Evolutionary conservation across 1,139 yeast genomes (phyloP).

Genomic region (Pichia sp.): DNA sequence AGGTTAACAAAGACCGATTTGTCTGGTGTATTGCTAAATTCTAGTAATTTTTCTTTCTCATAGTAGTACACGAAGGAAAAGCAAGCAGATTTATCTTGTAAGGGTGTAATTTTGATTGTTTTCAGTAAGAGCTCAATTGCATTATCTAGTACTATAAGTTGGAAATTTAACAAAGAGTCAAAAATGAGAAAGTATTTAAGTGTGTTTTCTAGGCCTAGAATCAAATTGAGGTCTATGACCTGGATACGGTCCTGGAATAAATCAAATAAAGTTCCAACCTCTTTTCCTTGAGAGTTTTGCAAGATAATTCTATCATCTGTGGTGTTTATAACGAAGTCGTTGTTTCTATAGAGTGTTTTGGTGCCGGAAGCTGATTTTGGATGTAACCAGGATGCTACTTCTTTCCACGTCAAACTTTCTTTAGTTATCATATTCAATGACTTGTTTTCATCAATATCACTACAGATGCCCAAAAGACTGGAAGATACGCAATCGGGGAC

Average conservation of each 20-base stretch:
- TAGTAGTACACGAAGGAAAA: slow-evolving; percentile 4
- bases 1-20: background rate
- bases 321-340: background rate
- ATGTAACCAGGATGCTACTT: background rate
- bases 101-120: background rate
- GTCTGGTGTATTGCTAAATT: background rate
- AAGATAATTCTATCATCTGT: slow-evolving; percentile 2
- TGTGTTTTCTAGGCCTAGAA: background rate
- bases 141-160: slow-evolving; percentile 3
- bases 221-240: slow-evolving; percentile 3
- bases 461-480: slow-evolving; percentile 16
- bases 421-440: background rate
- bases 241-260: background rate
- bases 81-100: background rate
- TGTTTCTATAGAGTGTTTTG: background rate
- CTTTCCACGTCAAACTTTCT: background rate
- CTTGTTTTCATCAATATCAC: background rate
- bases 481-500: background rate
- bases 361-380: background rate
- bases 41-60: slow-evolving; percentile 2
- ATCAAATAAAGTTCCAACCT: slow-evolving; percentile 11
- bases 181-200: slow-evolving; percentile 5
- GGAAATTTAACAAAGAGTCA: slow-evolving; percentile 1
- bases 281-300: slow-evolving; percentile 1
- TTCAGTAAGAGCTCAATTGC: background rate